Evolutionary conservation across 2,329 filamentous ascomycete species (phyloP).

Genomic region (Neonectria hederae): DNA sequence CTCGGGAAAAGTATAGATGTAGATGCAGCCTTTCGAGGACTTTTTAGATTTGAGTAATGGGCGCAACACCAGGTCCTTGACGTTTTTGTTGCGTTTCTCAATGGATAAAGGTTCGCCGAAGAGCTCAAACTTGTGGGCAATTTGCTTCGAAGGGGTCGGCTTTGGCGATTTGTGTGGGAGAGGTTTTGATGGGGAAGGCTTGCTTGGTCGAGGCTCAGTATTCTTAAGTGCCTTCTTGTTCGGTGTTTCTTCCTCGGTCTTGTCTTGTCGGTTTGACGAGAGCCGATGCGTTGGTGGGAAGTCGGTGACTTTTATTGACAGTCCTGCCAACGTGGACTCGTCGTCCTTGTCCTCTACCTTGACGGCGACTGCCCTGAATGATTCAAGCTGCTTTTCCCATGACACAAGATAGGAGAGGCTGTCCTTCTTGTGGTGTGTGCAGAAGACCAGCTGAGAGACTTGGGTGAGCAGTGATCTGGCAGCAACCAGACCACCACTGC

Average conservation of each 20-base stretch:
- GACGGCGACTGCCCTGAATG: background rate
- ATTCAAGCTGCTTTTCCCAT: slow-evolving; percentile 29
- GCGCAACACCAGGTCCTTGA: slow-evolving; percentile 28
- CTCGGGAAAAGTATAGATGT: slow-evolving; percentile 39
- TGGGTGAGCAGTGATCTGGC: slow-evolving; percentile 24
- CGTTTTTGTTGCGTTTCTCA: slow-evolving; percentile 27
- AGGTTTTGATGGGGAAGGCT: background rate
- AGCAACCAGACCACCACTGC: slow-evolving; percentile 21
- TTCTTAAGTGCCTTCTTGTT: background rate
- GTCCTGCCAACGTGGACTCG: background rate
- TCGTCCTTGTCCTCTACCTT: slow-evolving; percentile 26
- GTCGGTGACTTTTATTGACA: background rate
- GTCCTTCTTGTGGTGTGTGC: slow-evolving; percentile 4
- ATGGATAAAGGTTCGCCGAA: slow-evolving; percentile 20
- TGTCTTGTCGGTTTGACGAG: background rate
- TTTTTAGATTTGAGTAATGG: slow-evolving; percentile 1
- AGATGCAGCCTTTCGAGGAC: slow-evolving; percentile 32
- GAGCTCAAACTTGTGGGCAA: slow-evolving; percentile 28
- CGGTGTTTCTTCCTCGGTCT: slow-evolving; percentile 2
- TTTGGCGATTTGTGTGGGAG: background rate
- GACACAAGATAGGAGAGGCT: background rate
- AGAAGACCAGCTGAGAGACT: slow-evolving; percentile 35
- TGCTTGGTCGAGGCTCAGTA: background rate
- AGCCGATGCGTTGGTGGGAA: background rate
- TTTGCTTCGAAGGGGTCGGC: background rate